Evolutionary conservation across 2,329 filamentous ascomycete species (phyloP).

Genomic region (Penicillium hordei): DNA sequence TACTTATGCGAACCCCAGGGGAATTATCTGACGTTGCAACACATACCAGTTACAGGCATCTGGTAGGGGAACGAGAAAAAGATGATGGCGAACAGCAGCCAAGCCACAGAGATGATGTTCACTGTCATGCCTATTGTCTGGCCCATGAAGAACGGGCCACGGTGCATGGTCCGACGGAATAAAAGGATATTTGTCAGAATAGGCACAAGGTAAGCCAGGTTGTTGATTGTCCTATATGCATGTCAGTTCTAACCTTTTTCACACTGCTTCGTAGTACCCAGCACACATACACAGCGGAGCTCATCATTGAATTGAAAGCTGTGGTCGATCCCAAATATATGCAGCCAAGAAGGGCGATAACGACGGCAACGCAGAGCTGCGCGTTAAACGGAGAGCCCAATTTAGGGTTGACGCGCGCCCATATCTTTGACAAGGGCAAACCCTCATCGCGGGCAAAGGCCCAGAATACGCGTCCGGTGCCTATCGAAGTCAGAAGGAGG

Average conservation of each 20-base stretch:
- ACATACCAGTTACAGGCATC: constrained; percentile 36
- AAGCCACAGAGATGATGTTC: constrained; percentile 48
- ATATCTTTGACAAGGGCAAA: constrained; percentile 31
- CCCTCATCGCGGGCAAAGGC: constrained; percentile 58
- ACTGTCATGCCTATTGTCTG: constrained; percentile 42
- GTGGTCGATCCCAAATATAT: constrained; percentile 67
- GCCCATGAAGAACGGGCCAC: constrained; percentile 49
- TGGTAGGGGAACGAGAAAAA: constrained; percentile 50
- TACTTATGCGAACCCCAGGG: not conserved
- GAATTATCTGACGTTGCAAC: not conserved
- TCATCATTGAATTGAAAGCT: constrained; percentile 60
- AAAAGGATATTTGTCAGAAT: constrained; percentile 49
- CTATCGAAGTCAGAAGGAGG: constrained; percentile 24
- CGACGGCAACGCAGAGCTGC: constrained; percentile 50
- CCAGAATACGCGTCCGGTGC: constrained; percentile 58
- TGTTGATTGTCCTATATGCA: constrained; percentile 45
- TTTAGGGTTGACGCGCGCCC: constrained; percentile 45
- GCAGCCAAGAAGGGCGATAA: constrained; percentile 58
- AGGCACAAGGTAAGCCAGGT: constrained; percentile 49
- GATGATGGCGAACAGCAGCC: constrained; percentile 52
- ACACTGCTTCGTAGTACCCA: not conserved
- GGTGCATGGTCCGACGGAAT: constrained; percentile 45
- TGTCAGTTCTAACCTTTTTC: not conserved
- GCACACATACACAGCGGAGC: constrained; percentile 21
- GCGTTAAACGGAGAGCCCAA: constrained; percentile 55